Conservation (phyloP, 2,329 filamentous ascomycete species). For the Talaromyces atroroseus region DNA sequence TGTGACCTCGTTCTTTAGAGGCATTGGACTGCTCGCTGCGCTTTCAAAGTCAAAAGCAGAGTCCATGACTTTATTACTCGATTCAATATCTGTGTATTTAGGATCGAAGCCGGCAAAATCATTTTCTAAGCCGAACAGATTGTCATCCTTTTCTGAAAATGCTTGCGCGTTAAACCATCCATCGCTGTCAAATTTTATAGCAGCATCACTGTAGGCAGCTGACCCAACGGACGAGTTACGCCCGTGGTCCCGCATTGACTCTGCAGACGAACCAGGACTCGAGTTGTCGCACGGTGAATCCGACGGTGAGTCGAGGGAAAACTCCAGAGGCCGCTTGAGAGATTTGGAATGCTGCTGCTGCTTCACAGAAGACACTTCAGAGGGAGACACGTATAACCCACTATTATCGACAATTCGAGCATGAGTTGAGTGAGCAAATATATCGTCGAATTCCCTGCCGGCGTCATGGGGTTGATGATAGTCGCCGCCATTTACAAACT, state of each 20-base stretch:
- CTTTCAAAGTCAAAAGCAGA: slow-evolving; percentile 46
- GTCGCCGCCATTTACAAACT: slow-evolving; percentile 36
- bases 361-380: slow-evolving; percentile 24
- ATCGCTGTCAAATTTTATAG: slow-evolving; percentile 30
- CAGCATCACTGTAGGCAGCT: slow-evolving; percentile 33
- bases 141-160: slow-evolving; percentile 33
- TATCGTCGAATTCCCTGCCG: slow-evolving; percentile 39
- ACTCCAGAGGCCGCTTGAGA: slow-evolving; percentile 28
- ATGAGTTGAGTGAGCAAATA: slow-evolving; percentile 33
- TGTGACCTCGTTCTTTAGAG: slow-evolving; percentile 26
- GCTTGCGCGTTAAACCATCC: slow-evolving; percentile 35
- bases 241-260: slow-evolving; percentile 36
- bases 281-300: slow-evolving; percentile 41
- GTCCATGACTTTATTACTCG: slow-evolving; percentile 44
- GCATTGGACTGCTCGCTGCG: slow-evolving; percentile 43
- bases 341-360: slow-evolving; percentile 28
- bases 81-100: slow-evolving; percentile 35
- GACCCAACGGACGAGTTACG: slow-evolving; percentile 39
- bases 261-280: slow-evolving; percentile 39
- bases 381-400: slow-evolving; percentile 26
- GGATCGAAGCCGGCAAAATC: slow-evolving; percentile 21
- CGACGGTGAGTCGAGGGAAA: slow-evolving; percentile 37
- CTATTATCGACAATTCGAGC: slow-evolving; percentile 24
- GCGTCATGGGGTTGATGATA: slow-evolving; percentile 33
- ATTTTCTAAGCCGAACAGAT: slow-evolving; percentile 36